These are phyloP conservation scores for Skeletonema menzelii DNA, from an alignment of 108 stramenopile genomes.

Conservation along the genomic window DNA sequence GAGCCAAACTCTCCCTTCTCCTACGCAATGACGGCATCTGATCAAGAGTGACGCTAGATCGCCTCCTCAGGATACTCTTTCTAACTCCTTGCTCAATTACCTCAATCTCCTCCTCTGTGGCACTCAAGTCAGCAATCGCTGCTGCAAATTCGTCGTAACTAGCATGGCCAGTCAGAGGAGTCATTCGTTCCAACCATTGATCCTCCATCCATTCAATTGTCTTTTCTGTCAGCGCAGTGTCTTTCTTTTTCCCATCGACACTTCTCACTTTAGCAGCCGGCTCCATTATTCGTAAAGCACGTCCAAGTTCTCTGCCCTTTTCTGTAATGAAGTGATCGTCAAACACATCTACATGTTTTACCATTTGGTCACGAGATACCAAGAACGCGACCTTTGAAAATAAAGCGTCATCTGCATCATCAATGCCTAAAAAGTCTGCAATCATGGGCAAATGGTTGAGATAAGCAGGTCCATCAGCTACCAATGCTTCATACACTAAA, in stretches of 20 bases:
- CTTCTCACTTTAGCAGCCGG: neutral
- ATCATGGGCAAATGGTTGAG: neutral
- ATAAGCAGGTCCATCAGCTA: neutral
- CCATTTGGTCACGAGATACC: slow-evolving; percentile 1
- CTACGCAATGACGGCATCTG: neutral
- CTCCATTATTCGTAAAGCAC: neutral
- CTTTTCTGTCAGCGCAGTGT: neutral
- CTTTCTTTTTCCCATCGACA: neutral
- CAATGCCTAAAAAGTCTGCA: neutral
- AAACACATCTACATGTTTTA: neutral
- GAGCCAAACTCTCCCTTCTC: neutral
- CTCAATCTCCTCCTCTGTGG: neutral
- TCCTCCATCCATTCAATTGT: slow-evolving; percentile 3
- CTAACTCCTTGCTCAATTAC: neutral
- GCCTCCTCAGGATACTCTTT: neutral
- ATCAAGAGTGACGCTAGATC: neutral
- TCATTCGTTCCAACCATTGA: neutral
- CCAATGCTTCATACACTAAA: neutral
- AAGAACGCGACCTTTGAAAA: neutral
- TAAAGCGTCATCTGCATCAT: neutral
- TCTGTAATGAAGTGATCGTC: neutral
- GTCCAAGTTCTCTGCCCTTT: neutral
- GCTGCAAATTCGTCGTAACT: neutral
- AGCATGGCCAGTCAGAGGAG: neutral
- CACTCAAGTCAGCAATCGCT: neutral